A percentile compares a stretch with the other conserved stretches of the same genome.
These are phyloP conservation scores for Hyphodiscus hymeniophilus DNA, from an alignment of 495 filamentous ascomycete species.

Conservation along the genomic window DNA sequence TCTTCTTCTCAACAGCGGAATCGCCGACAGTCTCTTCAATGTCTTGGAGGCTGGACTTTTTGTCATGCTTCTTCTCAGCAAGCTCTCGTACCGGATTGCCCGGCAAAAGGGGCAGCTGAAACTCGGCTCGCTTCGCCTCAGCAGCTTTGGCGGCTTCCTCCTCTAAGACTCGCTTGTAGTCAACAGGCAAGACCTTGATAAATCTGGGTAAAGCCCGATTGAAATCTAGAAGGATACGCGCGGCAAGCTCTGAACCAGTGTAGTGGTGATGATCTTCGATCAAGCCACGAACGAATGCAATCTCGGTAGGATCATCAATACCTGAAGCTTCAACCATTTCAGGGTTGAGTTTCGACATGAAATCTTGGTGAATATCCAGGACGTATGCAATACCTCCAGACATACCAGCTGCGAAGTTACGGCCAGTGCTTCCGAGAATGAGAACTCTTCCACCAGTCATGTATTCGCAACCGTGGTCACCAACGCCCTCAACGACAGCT, in stretches of 20 bases:
- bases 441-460: slow-evolving; percentile 97
- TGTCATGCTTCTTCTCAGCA: slow-evolving; percentile 40
- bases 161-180: slow-evolving; percentile 91
- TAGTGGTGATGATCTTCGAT: slow-evolving; percentile 99
- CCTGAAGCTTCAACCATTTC: slow-evolving; percentile 96
- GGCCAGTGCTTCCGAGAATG: slow-evolving; percentile 85
- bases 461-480: slow-evolving; percentile 98
- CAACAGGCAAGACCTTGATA: slow-evolving; percentile 88
- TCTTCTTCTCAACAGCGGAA: slow-evolving; percentile 88
- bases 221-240: slow-evolving; percentile 95
- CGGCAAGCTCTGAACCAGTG: slow-evolving; percentile 94
- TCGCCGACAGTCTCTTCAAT: slow-evolving; percentile 93
- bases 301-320: slow-evolving; percentile 83
- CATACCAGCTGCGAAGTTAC: slow-evolving; percentile 99
- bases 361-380: slow-evolving; percentile 86
- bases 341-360: slow-evolving; percentile 89
- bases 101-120: slow-evolving; percentile 71
- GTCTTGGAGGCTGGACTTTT: slow-evolving; percentile 80
- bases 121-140: slow-evolving; percentile 73
- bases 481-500: slow-evolving; percentile 93
- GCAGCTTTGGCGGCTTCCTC: slow-evolving; percentile 83
- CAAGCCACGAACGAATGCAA: slow-evolving; percentile 86
- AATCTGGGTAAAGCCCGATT: slow-evolving; percentile 86
- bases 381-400: slow-evolving; percentile 98
- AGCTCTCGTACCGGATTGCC: slow-evolving; percentile 41